Evolutionary conservation across 2,329 filamentous ascomycete species (phyloP).

Genomic region (Chaetomiaceae sp.): DNA sequence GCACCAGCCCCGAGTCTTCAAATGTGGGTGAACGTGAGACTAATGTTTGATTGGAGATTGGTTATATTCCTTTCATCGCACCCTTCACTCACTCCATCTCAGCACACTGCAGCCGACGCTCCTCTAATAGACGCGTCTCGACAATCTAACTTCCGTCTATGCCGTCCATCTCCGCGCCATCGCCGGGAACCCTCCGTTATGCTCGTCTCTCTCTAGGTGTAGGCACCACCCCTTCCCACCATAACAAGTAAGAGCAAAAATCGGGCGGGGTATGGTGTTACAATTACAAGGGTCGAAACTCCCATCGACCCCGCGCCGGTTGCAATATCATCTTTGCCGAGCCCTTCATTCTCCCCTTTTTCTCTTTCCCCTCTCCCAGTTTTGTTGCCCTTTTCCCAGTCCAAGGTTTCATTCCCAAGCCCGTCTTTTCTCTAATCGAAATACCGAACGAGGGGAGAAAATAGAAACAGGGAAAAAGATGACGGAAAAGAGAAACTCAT

Average conservation of each 20-base stretch:
- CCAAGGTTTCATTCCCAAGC: constrained; percentile 6
- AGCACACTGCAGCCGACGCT: not conserved
- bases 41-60: constrained; percentile 12
- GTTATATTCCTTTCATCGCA: constrained; percentile 6
- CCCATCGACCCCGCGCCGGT: not conserved
- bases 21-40: not conserved
- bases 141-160: constrained; percentile 7
- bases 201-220: constrained; percentile 1
- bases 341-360: not conserved
- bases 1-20: no score
- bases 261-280: constrained; percentile 2
- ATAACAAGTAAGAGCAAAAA: constrained; percentile 1
- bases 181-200: not conserved
- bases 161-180: constrained; percentile 3
- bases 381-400: constrained; percentile 8
- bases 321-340: not conserved
- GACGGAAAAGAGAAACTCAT: constrained; percentile 4
- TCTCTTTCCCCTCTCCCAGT: not conserved
- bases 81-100: not conserved
- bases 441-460: constrained; percentile 10
- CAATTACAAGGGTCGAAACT: constrained; percentile 1
- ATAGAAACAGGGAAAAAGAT: not conserved
- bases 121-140: constrained; percentile 1
- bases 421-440: constrained; percentile 10
- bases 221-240: constrained; percentile 8